phyloP scores from a whole-genome alignment of 2,329 filamentous ascomycete genomes.

The Aspergillus sp. region DNA sequence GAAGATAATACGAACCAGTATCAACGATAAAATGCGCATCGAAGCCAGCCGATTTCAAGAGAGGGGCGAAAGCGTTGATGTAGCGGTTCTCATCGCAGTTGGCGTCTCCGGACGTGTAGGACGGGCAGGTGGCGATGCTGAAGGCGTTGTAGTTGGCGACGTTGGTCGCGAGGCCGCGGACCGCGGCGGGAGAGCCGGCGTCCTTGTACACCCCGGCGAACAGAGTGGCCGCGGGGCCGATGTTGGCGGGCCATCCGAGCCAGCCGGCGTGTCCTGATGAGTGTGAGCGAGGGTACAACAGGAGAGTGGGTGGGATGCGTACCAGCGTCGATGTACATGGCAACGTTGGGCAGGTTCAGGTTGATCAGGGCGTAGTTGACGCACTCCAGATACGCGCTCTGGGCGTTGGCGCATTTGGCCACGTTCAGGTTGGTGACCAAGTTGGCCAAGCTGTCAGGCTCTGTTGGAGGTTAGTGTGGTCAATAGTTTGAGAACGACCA shows the following conservation, averaged over 20 bases:
- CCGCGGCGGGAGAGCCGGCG: slow-evolving; percentile 46
- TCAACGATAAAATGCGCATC: slow-evolving; percentile 58
- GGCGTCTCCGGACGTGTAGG: slow-evolving; percentile 45
- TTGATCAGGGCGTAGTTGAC: slow-evolving; percentile 56
- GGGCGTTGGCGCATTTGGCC: slow-evolving; percentile 54
- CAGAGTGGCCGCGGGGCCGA: slow-evolving; percentile 50
- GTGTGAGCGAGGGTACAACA: background rate
- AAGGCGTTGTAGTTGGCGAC: slow-evolving; percentile 61
- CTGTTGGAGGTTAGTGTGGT: slow-evolving; percentile 43
- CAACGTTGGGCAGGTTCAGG: slow-evolving; percentile 61
- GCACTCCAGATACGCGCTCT: slow-evolving; percentile 55
- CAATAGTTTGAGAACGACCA: background rate
- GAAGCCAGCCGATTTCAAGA: slow-evolving; percentile 49
- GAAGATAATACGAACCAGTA: slow-evolving; percentile 38
- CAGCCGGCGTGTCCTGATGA: slow-evolving; percentile 56
- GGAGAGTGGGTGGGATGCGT: background rate
- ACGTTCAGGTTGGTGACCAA: slow-evolving; percentile 60
- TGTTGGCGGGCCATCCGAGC: slow-evolving; percentile 64
- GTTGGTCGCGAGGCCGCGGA: slow-evolving; percentile 57
- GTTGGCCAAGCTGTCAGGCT: slow-evolving; percentile 64
- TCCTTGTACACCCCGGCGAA: slow-evolving; percentile 49
- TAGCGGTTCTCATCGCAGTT: slow-evolving; percentile 56
- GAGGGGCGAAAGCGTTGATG: slow-evolving; percentile 51
- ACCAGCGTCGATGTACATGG: slow-evolving; percentile 64
- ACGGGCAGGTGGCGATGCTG: slow-evolving; percentile 45